Percentiles rank a stretch among this genome's conserved stretches.
Evolutionary conservation across 1,284 basidiomycete genomes (phyloP).

Genomic region (Sporisorium graminicola): DNA sequence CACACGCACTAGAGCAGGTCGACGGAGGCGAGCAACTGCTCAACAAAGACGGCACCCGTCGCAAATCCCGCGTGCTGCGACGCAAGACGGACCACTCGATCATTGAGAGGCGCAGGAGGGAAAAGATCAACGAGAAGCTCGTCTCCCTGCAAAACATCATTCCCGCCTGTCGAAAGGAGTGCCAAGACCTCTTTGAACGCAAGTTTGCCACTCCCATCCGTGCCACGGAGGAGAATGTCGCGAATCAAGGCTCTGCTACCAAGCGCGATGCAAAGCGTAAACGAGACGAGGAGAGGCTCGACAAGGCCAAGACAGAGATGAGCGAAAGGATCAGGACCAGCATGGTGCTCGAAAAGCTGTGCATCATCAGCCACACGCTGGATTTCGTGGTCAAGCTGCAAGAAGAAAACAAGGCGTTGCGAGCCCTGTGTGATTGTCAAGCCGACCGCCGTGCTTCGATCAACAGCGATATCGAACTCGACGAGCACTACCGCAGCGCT

Average conservation of each 20-base stretch:
- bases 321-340: conserved; percentile 39
- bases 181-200: conserved; percentile 55
- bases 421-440: conserved; percentile 37
- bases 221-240: conserved; percentile 9
- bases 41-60: conserved; percentile 51
- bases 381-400: conserved; percentile 52
- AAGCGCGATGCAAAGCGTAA: conserved; percentile 27
- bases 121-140: conserved; percentile 69
- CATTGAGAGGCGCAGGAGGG: conserved; percentile 66
- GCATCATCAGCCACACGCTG: conserved; percentile 66
- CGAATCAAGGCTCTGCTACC: background rate
- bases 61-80: conserved; percentile 57
- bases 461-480: conserved; percentile 21
- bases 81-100: conserved; percentile 68
- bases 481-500: conserved; percentile 36
- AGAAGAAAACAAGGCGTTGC: conserved; percentile 40
- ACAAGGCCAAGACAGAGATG: conserved; percentile 35
- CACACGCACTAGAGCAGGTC: background rate
- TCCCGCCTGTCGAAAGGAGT: conserved; percentile 65
- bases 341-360: conserved; percentile 67
- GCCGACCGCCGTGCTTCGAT: conserved; percentile 18
- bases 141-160: conserved; percentile 60
- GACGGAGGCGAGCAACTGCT: conserved; percentile 18
- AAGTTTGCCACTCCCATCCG: conserved; percentile 26
- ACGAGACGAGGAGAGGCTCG: conserved; percentile 32